phyloP scores from a whole-genome alignment of 2,329 filamentous ascomycete species.

The Simplicillium aogashimaense region DNA sequence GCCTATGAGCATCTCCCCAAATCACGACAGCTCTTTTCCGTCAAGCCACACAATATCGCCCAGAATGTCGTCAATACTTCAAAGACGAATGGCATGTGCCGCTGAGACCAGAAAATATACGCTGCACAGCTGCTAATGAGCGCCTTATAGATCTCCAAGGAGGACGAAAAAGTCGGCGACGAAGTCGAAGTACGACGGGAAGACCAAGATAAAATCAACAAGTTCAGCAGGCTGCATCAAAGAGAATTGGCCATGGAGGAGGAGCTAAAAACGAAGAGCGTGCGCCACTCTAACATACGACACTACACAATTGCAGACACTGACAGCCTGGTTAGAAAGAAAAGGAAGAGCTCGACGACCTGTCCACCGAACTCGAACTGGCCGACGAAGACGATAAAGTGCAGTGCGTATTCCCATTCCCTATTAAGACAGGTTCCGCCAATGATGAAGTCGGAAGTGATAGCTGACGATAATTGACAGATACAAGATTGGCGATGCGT shows the following conservation, averaged over 20 bases:
- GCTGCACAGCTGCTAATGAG: background rate
- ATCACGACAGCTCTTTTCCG: too few relatives aligned
- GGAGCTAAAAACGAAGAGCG: conserved; percentile 69
- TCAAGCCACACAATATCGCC: background rate
- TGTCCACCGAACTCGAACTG: conserved; percentile 83
- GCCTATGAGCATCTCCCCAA: too few relatives aligned
- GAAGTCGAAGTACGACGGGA: conserved; percentile 92
- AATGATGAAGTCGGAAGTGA: background rate
- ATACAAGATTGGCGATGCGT: conserved; percentile 95
- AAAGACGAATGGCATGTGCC: conserved; percentile 45
- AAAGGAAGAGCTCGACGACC: conserved; percentile 93
- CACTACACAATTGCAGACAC: conserved; percentile 5
- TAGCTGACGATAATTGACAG: conserved; percentile 32
- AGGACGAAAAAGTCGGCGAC: conserved; percentile 75
- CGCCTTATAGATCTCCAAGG: conserved; percentile 67
- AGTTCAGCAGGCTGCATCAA: conserved; percentile 89
- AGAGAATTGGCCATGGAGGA: conserved; percentile 72
- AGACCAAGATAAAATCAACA: conserved; percentile 98
- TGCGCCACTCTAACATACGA: conserved; percentile 29
- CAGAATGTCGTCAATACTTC: conserved; percentile 36
- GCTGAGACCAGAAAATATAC: conserved; percentile 5
- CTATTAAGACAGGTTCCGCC: conserved; percentile 2
- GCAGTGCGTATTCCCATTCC: conserved; percentile 56
- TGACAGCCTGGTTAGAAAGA: conserved; percentile 60
- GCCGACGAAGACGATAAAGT: conserved; percentile 91